Percentiles rank a stretch among this genome's conserved stretches.
Evolutionary conservation across 495 filamentous ascomycete species (phyloP).

Genomic region (Lasiosphaeriaceae sp.): DNA sequence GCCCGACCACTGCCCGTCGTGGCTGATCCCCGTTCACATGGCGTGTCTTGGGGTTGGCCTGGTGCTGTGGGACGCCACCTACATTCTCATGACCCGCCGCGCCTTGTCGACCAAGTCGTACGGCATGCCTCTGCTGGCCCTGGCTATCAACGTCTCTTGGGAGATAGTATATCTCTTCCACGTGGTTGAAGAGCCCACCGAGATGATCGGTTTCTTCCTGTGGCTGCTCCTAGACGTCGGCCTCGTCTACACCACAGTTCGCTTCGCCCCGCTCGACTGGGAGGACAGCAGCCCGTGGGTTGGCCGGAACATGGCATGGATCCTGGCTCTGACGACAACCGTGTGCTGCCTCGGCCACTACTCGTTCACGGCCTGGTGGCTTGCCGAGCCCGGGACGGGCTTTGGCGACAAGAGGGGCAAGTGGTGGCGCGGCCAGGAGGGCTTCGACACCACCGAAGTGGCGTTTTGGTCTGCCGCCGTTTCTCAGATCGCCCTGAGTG

Average conservation of each 20-base stretch:
- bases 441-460: conserved; percentile 42
- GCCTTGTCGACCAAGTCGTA: conserved; percentile 37
- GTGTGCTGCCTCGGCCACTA: conserved; percentile 28
- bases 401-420: conserved; percentile 32
- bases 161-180: conserved; percentile 39
- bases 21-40: conserved; percentile 32
- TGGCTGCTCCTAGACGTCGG: conserved; percentile 43
- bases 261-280: conserved; percentile 35
- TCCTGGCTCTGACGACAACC: conserved; percentile 24
- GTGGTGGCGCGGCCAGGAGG: conserved; percentile 31
- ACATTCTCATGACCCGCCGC: conserved; percentile 38
- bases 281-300: conserved; percentile 26
- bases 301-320: conserved; percentile 28
- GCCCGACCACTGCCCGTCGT: conserved; percentile 32
- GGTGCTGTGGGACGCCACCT: conserved; percentile 37
- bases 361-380: conserved; percentile 36
- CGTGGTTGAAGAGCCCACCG: conserved; percentile 35
- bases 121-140: conserved; percentile 42
- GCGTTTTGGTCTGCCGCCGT: conserved; percentile 36
- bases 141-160: conserved; percentile 44
- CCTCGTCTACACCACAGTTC: conserved; percentile 35
- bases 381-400: conserved; percentile 24
- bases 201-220: conserved; percentile 35
- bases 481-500: conserved; percentile 27
- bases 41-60: conserved; percentile 36